Evolutionary conservation across 441 rosid genomes (phyloP).

Genomic region (Jatropha podagrica): DNA sequence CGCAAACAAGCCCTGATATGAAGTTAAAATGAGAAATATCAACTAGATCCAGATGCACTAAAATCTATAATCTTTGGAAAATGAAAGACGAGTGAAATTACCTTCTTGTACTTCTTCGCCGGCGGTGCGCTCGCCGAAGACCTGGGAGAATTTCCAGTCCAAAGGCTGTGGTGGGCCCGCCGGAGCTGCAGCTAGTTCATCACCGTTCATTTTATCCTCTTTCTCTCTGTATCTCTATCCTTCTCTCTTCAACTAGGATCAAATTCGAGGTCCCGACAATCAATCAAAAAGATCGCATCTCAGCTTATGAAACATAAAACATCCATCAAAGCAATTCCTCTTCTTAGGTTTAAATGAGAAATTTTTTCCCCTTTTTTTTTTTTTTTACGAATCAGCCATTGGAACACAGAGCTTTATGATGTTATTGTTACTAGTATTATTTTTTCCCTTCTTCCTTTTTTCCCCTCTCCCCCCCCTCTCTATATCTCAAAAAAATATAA

Average conservation of each 20-base stretch:
- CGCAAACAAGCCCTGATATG: slow-evolving; percentile 21
- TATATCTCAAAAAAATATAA: neutral
- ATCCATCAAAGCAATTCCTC: slow-evolving; percentile 15
- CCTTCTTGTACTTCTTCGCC: slow-evolving; percentile 71
- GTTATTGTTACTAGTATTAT: neutral
- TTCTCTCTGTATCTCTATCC: neutral
- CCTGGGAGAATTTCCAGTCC: slow-evolving; percentile 74
- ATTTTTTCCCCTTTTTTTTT: neutral
- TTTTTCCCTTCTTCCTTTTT: neutral
- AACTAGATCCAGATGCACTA: slow-evolving; percentile 43
- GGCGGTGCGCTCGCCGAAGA: slow-evolving; percentile 63
- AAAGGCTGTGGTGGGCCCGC: slow-evolving; percentile 57
- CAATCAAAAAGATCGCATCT: slow-evolving; percentile 32
- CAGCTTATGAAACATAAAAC: slow-evolving; percentile 8
- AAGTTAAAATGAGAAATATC: neutral
- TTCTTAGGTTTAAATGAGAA: neutral
- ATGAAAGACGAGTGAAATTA: slow-evolving; percentile 17
- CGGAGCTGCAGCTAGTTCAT: slow-evolving; percentile 50
- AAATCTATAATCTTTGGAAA: slow-evolving; percentile 11
- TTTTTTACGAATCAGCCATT: slow-evolving; percentile 25
- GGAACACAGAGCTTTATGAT: slow-evolving; percentile 18
- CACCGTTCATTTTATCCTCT: slow-evolving; percentile 56
- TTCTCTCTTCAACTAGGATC: slow-evolving; percentile 18
- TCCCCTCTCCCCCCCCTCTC: neutral
- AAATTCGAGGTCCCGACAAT: slow-evolving; percentile 16